Conservation (phyloP, 179 eudicot genomes). For the Monotropa hypopitys region DNA sequence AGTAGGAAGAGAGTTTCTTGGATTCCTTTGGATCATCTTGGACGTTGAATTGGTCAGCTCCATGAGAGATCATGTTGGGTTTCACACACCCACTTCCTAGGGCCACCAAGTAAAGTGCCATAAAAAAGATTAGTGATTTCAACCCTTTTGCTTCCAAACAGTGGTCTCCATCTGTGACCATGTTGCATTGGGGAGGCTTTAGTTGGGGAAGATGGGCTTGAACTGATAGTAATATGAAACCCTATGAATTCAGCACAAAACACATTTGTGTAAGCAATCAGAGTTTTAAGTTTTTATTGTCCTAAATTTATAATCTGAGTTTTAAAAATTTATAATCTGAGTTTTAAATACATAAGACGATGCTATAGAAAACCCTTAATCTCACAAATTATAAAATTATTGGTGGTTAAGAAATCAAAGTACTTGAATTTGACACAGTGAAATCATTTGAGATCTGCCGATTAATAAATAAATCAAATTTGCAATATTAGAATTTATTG, state of each 20-base stretch:
- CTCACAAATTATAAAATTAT: too few relatives aligned
- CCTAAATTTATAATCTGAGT: too few relatives aligned
- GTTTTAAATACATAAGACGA: too few relatives aligned
- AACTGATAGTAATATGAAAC: constrained; percentile 67
- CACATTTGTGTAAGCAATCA: too few relatives aligned
- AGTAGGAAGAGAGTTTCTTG: constrained; percentile 67
- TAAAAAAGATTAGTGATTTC: constrained; percentile 50
- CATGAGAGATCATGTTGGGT: constrained; percentile 93
- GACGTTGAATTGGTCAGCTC: constrained; percentile 76
- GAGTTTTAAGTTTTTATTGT: too few relatives aligned
- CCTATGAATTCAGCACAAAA: constrained; percentile 27
- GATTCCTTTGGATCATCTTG: constrained; percentile 33
- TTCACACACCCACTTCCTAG: constrained; percentile 91
- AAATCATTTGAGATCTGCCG: too few relatives aligned
- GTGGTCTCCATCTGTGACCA: constrained; percentile 21
- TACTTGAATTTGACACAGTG: too few relatives aligned
- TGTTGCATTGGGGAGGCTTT: constrained; percentile 76
- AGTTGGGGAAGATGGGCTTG: constrained; percentile 88
- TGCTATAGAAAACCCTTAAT: too few relatives aligned
- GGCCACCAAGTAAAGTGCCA: constrained; percentile 78
- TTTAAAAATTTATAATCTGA: too few relatives aligned
- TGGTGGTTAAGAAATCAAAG: too few relatives aligned
- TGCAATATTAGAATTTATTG: too few relatives aligned
- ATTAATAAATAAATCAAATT: too few relatives aligned
- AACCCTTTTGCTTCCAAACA: constrained; percentile 64